Evolutionary conservation across 2,329 filamentous ascomycete genomes (phyloP).

Genomic region (Paecilomyces fulvus): DNA sequence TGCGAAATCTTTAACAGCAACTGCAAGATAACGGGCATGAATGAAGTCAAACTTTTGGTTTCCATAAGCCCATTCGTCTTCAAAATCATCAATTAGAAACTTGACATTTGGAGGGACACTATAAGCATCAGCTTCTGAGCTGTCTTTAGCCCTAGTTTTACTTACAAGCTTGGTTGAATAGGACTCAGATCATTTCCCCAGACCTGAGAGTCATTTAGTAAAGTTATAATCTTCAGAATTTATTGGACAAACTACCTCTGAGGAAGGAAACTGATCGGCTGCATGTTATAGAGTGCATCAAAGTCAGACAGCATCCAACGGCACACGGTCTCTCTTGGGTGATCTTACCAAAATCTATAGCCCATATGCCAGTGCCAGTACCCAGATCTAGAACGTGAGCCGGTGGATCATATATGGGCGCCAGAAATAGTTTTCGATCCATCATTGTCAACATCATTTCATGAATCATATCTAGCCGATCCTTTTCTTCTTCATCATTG

Average conservation of each 20-base stretch:
- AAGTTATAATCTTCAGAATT: neutral
- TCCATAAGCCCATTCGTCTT: constrained; percentile 49
- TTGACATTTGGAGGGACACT: constrained; percentile 46
- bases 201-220: neutral
- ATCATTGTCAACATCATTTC: constrained; percentile 1
- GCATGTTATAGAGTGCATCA: neutral
- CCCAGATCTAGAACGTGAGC: constrained; percentile 1
- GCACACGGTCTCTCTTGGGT: neutral
- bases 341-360: constrained; percentile 3
- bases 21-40: constrained; percentile 50
- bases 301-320: neutral
- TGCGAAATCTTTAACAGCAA: constrained; percentile 50
- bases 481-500: constrained; percentile 1
- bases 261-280: neutral
- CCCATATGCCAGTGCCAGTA: constrained; percentile 3
- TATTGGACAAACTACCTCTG: too few relatives aligned
- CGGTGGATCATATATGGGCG: neutral
- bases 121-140: neutral
- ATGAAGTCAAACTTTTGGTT: constrained; percentile 47
- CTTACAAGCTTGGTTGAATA: constrained; percentile 3
- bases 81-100: constrained; percentile 51
- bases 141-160: neutral
- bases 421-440: constrained; percentile 1
- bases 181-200: constrained; percentile 8
- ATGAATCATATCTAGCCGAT: constrained; percentile 4